Conservation (phyloP, 768 basidiomycete genomes). For the Boletus coccyginus region DNA sequence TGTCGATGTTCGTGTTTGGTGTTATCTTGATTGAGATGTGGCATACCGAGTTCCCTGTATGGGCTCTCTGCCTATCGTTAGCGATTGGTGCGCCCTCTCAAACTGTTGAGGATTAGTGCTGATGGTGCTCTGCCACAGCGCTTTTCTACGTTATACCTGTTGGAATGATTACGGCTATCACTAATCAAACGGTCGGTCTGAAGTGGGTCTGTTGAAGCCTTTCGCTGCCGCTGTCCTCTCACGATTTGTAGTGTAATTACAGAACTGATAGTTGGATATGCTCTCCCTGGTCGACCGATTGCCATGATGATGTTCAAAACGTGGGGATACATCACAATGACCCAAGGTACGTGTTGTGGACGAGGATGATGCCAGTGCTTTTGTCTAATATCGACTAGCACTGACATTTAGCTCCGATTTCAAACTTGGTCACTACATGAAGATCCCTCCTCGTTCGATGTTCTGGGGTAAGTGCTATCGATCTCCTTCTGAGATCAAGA, state of each 20-base stretch:
- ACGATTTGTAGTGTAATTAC: slow-evolving; percentile 50
- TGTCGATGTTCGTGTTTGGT: slow-evolving; percentile 55
- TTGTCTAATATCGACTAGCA: slow-evolving; percentile 30
- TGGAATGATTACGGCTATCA: slow-evolving; percentile 74
- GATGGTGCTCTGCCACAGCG: slow-evolving; percentile 17
- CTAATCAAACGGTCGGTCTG: slow-evolving; percentile 71
- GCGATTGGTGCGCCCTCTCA: slow-evolving; percentile 22
- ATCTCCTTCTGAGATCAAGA: not conserved
- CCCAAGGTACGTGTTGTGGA: slow-evolving; percentile 30
- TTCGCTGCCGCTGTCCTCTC: not conserved
- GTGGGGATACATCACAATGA: slow-evolving; percentile 68
- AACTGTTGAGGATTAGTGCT: not conserved
- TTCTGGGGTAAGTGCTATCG: slow-evolving; percentile 43
- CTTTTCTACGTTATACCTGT: slow-evolving; percentile 73
- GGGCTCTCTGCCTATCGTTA: slow-evolving; percentile 41
- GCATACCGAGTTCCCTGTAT: slow-evolving; percentile 47
- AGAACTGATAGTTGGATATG: slow-evolving; percentile 63
- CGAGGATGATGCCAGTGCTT: too few relatives aligned
- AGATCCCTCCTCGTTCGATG: slow-evolving; percentile 64
- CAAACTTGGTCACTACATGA: slow-evolving; percentile 77
- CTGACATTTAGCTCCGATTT: slow-evolving; percentile 68
- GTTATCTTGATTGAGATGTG: slow-evolving; percentile 58
- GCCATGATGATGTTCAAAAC: slow-evolving; percentile 83
- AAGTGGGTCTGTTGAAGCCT: slow-evolving; percentile 26
- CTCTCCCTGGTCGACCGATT: slow-evolving; percentile 60